Base-by-base conservation (phyloP, 768 basidiomycete genomes). In the Astraeus odoratus region DNA sequence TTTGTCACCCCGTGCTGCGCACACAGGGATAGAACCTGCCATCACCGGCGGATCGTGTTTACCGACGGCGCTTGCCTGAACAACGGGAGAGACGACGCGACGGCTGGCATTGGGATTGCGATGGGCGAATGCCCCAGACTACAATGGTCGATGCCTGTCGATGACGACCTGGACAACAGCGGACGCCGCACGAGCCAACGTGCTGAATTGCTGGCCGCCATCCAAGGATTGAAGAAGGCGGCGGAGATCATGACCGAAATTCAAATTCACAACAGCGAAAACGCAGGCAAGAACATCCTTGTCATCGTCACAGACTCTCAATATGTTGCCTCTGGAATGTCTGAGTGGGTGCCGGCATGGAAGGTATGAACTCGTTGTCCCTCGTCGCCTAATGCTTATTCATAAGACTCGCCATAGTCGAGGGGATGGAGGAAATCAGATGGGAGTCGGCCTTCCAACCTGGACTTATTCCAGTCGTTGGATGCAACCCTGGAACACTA, bases 271-370 rank as follows among this genome's bases (percentile, higher is more conserved):
- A n/a, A n/a, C n/a, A n/a, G 33, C 3, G 16, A 30, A 34, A 9
- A n/a, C 20, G 12, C 6, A 7, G 27, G 12, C 27, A 12, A 29
- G 27, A 12, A 12, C 10, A 13, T 4, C 10, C 4, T 44, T 30
- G 44, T 65, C 22, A 40, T 67, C 45, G 53, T 56, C 2, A 56
- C 61, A 3, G 63, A 68, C 47, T 65, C 66, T 4, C 58, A 64
- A 40, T 68, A 68, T 33, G 59, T 66, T 0, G 59, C 59, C 16
- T 61, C 64, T 33, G 66, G 63, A 9, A 59, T 66, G 29, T 59
- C 60, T 1, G 58, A 67, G 47, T 66, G 65, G 63, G 34, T 64
- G 8, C 60, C 60, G 4, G 23, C 12, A 9, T 68, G 65, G 65
- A 59, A 57, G 56, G 64, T 64, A 20, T 22, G 20, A 9, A 4